These are phyloP conservation scores for Spathaspora arborariae DNA, from an alignment of 805 yeast species.

Conservation along the genomic window DNA sequence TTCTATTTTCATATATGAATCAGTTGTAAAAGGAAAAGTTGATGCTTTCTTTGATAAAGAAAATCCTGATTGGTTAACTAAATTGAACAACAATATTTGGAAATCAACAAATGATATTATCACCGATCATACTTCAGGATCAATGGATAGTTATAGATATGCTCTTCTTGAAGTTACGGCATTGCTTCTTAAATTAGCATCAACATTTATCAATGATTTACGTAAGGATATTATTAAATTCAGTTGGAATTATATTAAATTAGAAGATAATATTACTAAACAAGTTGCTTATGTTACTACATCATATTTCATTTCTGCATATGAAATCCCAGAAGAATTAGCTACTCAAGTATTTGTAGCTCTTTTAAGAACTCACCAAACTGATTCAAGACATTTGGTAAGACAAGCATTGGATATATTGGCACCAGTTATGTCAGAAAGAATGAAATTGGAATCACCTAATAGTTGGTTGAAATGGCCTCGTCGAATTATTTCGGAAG, in stretches of 20 bases:
- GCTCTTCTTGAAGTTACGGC: conserved; percentile 82
- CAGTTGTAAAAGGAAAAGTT: conserved; percentile 45
- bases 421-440: conserved; percentile 78
- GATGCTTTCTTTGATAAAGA: conserved; percentile 38
- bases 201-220: conserved; percentile 53
- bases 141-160: conserved; percentile 68
- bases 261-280: conserved; percentile 85
- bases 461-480: conserved; percentile 91
- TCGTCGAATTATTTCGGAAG: conserved; percentile 85
- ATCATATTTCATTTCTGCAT: conserved; percentile 78
- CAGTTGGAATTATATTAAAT: conserved; percentile 88
- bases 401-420: conserved; percentile 82
- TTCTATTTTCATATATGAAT: conserved; percentile 62
- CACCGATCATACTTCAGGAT: conserved; percentile 56
- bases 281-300: conserved; percentile 91
- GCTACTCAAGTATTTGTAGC: conserved; percentile 94
- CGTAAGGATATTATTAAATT: conserved; percentile 87
- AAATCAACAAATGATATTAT: conserved; percentile 51
- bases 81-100: conserved; percentile 71
- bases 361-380: conserved; percentile 74
- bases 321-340: conserved; percentile 83
- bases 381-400: conserved; percentile 79
- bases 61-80: conserved; percentile 58
- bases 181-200: conserved; percentile 64
- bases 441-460: conserved; percentile 56